Evolutionary conservation across 305 asterid species (phyloP).

Genomic region (Fraxinus baroniana): DNA sequence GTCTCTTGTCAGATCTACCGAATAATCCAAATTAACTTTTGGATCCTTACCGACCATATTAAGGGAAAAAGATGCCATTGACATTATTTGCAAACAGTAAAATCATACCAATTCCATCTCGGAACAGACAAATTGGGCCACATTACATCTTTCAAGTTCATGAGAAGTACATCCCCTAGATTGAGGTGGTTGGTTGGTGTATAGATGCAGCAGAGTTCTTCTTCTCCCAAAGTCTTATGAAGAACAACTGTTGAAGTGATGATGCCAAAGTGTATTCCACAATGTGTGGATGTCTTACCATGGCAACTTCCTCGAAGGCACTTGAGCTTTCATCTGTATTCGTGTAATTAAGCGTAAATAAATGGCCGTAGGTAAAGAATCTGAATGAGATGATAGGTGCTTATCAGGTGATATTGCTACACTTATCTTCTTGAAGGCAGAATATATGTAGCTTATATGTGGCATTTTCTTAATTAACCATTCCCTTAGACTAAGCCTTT

Average conservation of each 20-base stretch:
- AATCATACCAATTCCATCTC: constrained; percentile 25
- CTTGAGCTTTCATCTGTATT: constrained; percentile 12
- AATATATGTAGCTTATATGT: constrained; percentile 16
- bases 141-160: constrained; percentile 20
- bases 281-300: constrained; percentile 21
- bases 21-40: not conserved
- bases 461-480: constrained; percentile 24
- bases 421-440: constrained; percentile 28
- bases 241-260: constrained; percentile 24
- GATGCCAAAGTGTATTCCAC: constrained; percentile 29
- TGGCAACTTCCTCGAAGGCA: constrained; percentile 30
- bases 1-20: not conserved
- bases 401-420: constrained; percentile 25
- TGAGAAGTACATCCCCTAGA: constrained; percentile 24
- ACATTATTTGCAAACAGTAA: not conserved
- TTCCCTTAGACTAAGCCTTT: constrained; percentile 15
- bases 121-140: constrained; percentile 24
- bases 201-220: constrained; percentile 21
- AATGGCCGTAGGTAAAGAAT: not conserved
- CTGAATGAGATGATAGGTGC: not conserved
- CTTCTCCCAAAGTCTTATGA: not conserved
- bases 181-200: constrained; percentile 26
- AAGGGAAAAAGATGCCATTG: not conserved
- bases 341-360: not conserved
- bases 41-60: not conserved